Base-by-base conservation (phyloP, 345 rosid species). In the Eucalyptus dawsonii region DNA sequence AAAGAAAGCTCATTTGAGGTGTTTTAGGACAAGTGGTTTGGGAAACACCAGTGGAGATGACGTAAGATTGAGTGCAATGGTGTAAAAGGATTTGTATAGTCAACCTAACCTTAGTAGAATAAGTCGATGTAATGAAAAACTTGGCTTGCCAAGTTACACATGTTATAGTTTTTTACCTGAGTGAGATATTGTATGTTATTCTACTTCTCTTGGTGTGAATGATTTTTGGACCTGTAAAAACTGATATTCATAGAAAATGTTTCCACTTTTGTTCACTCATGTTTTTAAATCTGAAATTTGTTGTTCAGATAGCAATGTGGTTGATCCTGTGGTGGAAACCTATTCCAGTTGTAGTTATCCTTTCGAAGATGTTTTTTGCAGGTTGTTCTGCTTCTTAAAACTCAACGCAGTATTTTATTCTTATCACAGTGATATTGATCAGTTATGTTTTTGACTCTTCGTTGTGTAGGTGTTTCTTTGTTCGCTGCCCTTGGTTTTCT, bases 281-380 rank as follows among this genome's bases (percentile, higher is more conserved):
- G 45, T 37, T 76, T 76, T 29, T 50, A 44, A 86, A 81, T 87
- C 19, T 88, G 37, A 88, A 80, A 51, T 58, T 76, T 86, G 60
- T 87, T 90, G 91, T 47, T 80, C 94, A 97, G 99, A 93, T 97
- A 89, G 93, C 95, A 86, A 91, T 96, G 93, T 97, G 99, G 99
- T 88, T 96, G 95, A 91, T 95, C 65, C 89, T 95, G 90, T 96
- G 97, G 94, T 96, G 97, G 98, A 97, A 95, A 93, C 93, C 94
- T 89, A 91, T 93, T 89, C 96, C 90, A 15, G 62, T 93, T 89
- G 90, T 94, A 90, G 87, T 93, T 42, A 88, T 95, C 92, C 90
- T 97, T 50, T 95, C 98, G 17, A 97, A 96, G 93, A 89, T 97
- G 95, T 97, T 97, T 94, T 96, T 97, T 94, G 97, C 98, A 80